phyloP scores from a whole-genome alignment of 75 land plant genomes.

The Sequoiadendron giganteum region DNA sequence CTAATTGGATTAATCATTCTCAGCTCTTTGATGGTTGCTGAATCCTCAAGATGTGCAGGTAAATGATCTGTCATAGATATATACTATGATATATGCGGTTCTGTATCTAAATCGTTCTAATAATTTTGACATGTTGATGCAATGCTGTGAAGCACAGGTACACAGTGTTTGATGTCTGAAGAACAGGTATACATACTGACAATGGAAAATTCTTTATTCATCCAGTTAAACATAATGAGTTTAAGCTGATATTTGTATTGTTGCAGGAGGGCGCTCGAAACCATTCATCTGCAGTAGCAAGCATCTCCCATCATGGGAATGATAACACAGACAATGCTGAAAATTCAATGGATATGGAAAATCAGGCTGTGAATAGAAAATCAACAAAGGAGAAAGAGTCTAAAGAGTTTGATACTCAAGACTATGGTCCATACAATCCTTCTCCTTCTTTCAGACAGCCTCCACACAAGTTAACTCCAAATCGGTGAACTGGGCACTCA shows the following conservation, averaged over 20 bases:
- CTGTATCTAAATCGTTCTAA: too few relatives aligned
- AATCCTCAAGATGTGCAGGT: too few relatives aligned
- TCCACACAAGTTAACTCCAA: slow-evolving; percentile 3
- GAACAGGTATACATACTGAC: too few relatives aligned
- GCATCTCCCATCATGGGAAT: background rate
- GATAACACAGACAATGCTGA: background rate
- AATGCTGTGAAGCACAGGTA: background rate
- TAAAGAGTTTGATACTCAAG: background rate
- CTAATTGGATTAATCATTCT: too few relatives aligned
- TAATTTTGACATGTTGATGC: too few relatives aligned
- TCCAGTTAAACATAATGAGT: background rate
- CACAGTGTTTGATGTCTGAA: too few relatives aligned
- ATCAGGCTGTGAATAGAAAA: background rate
- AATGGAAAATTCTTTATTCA: background rate
- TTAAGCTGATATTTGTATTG: background rate
- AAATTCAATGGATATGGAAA: background rate
- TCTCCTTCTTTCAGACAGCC: slow-evolving; percentile 1
- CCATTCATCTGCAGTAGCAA: background rate
- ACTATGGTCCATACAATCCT: background rate
- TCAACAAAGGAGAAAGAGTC: background rate
- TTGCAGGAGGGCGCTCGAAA: background rate
- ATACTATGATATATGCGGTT: too few relatives aligned
- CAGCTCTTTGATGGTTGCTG: too few relatives aligned
- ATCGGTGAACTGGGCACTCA: background rate
- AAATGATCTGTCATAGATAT: too few relatives aligned